A percentile compares a stretch with the other conserved stretches of the same genome.
phyloP scores from a whole-genome alignment of 306 rosid genomes.

The Corylus heterophylla region DNA sequence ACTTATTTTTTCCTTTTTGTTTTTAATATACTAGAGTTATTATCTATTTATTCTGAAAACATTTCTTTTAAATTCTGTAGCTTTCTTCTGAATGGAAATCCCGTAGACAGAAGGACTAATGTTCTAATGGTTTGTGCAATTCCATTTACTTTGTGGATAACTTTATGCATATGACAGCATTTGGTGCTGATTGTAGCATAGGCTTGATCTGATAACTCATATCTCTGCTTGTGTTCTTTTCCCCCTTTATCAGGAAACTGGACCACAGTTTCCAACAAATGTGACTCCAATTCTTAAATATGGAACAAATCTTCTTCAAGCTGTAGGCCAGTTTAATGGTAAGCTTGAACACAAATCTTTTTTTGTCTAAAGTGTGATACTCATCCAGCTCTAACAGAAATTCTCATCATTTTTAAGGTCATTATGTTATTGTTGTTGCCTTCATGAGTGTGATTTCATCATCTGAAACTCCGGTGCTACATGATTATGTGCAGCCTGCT shows the following conservation, averaged over 20 bases:
- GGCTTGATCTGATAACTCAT: slow-evolving; percentile 24
- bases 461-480: slow-evolving; percentile 51
- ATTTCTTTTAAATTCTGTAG: slow-evolving; percentile 44
- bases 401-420: slow-evolving; percentile 53
- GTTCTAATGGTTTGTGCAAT: slow-evolving; percentile 52
- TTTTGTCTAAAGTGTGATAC: slow-evolving; percentile 27
- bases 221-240: slow-evolving; percentile 15
- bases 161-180: slow-evolving; percentile 6
- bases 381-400: slow-evolving; percentile 30
- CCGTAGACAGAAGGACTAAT: slow-evolving; percentile 56
- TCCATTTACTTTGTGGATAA: slow-evolving; percentile 19
- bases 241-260: slow-evolving; percentile 64
- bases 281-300: slow-evolving; percentile 65
- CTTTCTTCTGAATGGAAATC: slow-evolving; percentile 89
- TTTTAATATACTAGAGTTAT: slow-evolving; percentile 15
- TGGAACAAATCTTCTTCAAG: slow-evolving; percentile 93
- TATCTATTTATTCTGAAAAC: slow-evolving; percentile 34
- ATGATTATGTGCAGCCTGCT: slow-evolving; percentile 61
- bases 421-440: slow-evolving; percentile 70
- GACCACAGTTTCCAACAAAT: slow-evolving; percentile 84
- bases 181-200: slow-evolving; percentile 24
- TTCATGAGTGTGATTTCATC: slow-evolving; percentile 53
- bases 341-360: slow-evolving; percentile 31
- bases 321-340: slow-evolving; percentile 87
- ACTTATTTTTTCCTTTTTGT: slow-evolving; percentile 12